phyloP scores from a whole-genome alignment of 2,329 filamentous ascomycete species.

The Talaromyces sp. region DNA sequence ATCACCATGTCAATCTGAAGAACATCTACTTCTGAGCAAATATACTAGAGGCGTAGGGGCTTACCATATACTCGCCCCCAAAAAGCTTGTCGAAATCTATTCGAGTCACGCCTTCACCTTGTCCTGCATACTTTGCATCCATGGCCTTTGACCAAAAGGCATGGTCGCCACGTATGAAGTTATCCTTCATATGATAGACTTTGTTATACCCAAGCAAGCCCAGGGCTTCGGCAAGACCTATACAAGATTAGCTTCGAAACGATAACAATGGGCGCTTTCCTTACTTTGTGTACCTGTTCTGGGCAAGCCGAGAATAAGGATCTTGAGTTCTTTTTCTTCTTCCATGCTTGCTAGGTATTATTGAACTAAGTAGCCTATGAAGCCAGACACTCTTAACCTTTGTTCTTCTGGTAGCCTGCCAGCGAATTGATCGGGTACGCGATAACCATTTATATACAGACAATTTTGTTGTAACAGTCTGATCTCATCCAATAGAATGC shows the following conservation, averaged over 20 bases:
- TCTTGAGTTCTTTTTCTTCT: background rate
- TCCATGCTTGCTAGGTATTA: background rate
- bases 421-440: too few species aligned
- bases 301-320: background rate
- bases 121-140: background rate
- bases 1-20: background rate
- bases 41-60: background rate
- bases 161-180: background rate
- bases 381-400: too few species aligned
- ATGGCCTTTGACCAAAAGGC: background rate
- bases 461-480: too few species aligned
- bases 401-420: too few species aligned
- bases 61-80: background rate
- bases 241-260: background rate
- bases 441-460: too few species aligned
- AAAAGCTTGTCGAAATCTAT: background rate
- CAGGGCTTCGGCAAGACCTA: background rate
- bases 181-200: slow-evolving; percentile 3
- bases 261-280: background rate
- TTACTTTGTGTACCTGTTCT: slow-evolving; percentile 1
- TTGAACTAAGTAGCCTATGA: background rate
- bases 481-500: too few species aligned
- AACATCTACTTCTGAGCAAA: background rate
- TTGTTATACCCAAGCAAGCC: background rate
- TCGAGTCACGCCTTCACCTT: background rate